phyloP scores from a whole-genome alignment of 1,139 yeast species.

The Spencermartinsiella ligniputridi region DNA sequence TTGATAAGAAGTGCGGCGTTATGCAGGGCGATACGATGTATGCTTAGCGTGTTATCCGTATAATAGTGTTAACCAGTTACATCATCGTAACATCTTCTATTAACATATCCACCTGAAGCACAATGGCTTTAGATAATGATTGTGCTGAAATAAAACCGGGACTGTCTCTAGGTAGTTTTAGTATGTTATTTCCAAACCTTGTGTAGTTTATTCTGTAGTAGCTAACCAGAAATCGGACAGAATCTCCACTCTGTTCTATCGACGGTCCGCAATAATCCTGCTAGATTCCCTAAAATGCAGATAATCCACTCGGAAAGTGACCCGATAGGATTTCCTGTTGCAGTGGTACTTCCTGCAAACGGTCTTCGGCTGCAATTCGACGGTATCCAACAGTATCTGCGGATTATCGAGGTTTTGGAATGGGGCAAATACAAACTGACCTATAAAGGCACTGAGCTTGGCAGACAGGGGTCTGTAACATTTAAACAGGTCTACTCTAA shows the following conservation, averaged over 20 bases:
- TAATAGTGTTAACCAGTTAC: no score
- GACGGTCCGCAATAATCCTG: conserved; percentile 21
- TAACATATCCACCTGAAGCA: no score
- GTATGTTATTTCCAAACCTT: conserved; percentile 7
- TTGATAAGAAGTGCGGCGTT: no score
- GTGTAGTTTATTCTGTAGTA: not conserved
- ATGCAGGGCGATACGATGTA: no score
- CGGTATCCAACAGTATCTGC: conserved; percentile 23
- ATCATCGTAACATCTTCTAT: no score
- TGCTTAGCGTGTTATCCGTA: no score
- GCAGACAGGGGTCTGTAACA: conserved; percentile 20
- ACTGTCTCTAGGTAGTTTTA: conserved; percentile 16
- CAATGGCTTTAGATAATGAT: conserved; percentile 8
- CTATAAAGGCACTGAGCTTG: conserved; percentile 29
- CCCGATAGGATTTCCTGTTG: conserved; percentile 20
- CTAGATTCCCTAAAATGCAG: conserved; percentile 25
- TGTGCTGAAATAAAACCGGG: conserved; percentile 18
- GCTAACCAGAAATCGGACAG: conserved; percentile 19
- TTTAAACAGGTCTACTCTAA: conserved; percentile 29
- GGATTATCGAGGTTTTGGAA: conserved; percentile 27
- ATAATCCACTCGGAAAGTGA: conserved; percentile 21
- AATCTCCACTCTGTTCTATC: conserved; percentile 22
- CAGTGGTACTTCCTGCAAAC: conserved; percentile 23
- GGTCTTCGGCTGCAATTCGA: conserved; percentile 30
- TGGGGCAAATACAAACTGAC: conserved; percentile 23